phyloP scores from a whole-genome alignment of 2,329 filamentous ascomycete species.

The Nemania abortiva region DNA sequence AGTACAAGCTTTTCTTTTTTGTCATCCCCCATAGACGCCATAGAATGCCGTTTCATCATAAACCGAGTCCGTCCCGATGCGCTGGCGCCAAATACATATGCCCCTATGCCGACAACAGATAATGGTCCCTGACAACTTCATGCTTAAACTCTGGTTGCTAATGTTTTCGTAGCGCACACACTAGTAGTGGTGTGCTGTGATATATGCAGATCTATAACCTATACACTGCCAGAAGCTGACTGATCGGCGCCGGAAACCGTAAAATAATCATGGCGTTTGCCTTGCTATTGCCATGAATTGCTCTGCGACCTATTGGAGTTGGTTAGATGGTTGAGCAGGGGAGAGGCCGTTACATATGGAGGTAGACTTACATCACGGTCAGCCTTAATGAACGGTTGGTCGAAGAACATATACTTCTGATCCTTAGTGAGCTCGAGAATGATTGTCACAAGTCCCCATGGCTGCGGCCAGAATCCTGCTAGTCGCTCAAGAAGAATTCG shows the following conservation, averaged over 20 bases:
- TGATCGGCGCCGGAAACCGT: background rate
- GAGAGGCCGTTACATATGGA: background rate
- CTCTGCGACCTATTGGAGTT: conserved; percentile 46
- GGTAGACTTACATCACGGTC: conserved; percentile 77
- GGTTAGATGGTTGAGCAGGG: conserved; percentile 19
- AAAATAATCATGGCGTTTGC: conserved; percentile 41
- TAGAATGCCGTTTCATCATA: conserved; percentile 39
- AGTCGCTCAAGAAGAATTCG: conserved; percentile 89
- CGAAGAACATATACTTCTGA: conserved; percentile 90
- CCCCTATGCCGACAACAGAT: conserved; percentile 9
- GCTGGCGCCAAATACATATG: conserved; percentile 31
- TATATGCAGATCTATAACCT: conserved; percentile 17
- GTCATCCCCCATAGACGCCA: conserved; percentile 38
- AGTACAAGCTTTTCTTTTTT: conserved; percentile 36
- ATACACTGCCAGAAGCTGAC: conserved; percentile 2
- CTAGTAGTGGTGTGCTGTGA: conserved; percentile 12
- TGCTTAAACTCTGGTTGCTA: conserved; percentile 20
- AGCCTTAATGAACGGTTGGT: conserved; percentile 90
- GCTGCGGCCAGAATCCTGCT: conserved; percentile 89
- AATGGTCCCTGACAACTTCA: conserved; percentile 8
- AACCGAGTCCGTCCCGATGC: conserved; percentile 27
- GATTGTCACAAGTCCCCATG: conserved; percentile 93
- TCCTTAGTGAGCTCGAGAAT: conserved; percentile 93
- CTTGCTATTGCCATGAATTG: conserved; percentile 48
- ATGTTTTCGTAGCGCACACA: conserved; percentile 19